Evolutionary conservation across 345 rosid species (phyloP).

Genomic region (Populus euphratica): DNA sequence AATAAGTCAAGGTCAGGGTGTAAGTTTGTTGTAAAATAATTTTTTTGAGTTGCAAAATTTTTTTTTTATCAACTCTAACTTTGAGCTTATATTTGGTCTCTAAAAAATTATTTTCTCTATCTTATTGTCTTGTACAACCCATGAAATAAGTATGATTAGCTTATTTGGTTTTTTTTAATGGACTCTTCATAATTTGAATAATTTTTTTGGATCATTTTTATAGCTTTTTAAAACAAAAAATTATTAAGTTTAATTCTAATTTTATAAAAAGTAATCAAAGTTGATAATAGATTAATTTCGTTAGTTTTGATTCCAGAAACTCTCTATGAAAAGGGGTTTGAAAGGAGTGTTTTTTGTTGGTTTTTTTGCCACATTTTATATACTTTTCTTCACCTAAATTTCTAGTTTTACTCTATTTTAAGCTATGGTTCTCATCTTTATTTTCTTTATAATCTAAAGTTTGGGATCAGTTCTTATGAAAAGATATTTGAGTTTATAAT

Average conservation of each 20-base stretch:
- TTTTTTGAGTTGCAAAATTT: too few relatives aligned
- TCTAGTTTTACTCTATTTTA: not conserved
- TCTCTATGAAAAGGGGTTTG: too few relatives aligned
- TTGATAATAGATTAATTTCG: too few relatives aligned
- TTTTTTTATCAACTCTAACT: too few relatives aligned
- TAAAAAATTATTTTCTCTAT: too few relatives aligned
- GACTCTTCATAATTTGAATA: rapidly evolving
- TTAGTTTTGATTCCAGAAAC: too few relatives aligned
- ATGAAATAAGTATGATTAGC: rapidly evolving
- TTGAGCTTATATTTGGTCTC: rapidly evolving
- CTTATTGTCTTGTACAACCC: not conserved
- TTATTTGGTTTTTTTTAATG: too few relatives aligned
- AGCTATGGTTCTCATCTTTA: not conserved
- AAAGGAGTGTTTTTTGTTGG: not conserved
- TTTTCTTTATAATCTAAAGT: not conserved
- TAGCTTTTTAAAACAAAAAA: too few relatives aligned
- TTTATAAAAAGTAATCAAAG: not conserved
- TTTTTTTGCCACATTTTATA: too few relatives aligned
- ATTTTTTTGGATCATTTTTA: too few relatives aligned
- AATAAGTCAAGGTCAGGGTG: rapidly evolving
- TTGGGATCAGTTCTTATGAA: rapidly evolving
- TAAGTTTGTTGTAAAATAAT: too few relatives aligned
- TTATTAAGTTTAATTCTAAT: not conserved
- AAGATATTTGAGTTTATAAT: not conserved
- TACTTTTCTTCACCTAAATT: too few relatives aligned